Percentiles rank a stretch among this genome's conserved stretches.
These are phyloP conservation scores for Porodaedalea pini DNA, from an alignment of 1,284 basidiomycete genomes.

Conservation along the genomic window DNA sequence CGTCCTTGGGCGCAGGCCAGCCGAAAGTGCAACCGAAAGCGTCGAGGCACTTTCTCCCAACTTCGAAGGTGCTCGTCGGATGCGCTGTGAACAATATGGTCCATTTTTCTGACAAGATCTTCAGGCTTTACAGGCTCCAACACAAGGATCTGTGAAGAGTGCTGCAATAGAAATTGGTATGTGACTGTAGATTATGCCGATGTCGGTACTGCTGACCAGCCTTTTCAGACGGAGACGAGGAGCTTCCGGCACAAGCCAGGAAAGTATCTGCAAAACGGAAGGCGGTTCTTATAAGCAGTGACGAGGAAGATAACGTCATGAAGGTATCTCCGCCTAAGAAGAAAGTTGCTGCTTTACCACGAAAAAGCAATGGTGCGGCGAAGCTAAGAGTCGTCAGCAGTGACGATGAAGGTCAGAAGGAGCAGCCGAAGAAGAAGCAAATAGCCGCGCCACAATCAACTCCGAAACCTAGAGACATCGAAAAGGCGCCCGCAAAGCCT, in stretches of 20 bases:
- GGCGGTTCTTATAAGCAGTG: slow-evolving; percentile 15
- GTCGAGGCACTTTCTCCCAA: slow-evolving; percentile 5
- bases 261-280: slow-evolving; percentile 13
- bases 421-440: slow-evolving; percentile 23
- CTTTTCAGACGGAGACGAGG: slow-evolving; percentile 17
- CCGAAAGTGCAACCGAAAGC: background rate
- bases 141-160: slow-evolving; percentile 12
- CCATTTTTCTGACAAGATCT: background rate
- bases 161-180: slow-evolving; percentile 34
- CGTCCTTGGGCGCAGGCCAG: background rate
- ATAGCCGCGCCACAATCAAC: background rate
- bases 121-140: background rate
- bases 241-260: slow-evolving; percentile 3
- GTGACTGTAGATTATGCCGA: background rate
- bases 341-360: slow-evolving; percentile 22
- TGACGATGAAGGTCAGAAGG: slow-evolving; percentile 30
- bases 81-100: background rate
- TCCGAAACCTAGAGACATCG: background rate
- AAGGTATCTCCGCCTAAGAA: slow-evolving; percentile 26
- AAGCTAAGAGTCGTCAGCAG: slow-evolving; percentile 26
- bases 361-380: slow-evolving; percentile 25
- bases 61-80: slow-evolving; percentile 13
- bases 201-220: background rate
- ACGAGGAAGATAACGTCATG: slow-evolving; percentile 30
- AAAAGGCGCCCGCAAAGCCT: slow-evolving; percentile 3